Evolutionary conservation across 2,329 filamentous ascomycete species (phyloP), one percentile per base, ranked within the genome.

Genomic region (Fusarium humuli): DNA sequence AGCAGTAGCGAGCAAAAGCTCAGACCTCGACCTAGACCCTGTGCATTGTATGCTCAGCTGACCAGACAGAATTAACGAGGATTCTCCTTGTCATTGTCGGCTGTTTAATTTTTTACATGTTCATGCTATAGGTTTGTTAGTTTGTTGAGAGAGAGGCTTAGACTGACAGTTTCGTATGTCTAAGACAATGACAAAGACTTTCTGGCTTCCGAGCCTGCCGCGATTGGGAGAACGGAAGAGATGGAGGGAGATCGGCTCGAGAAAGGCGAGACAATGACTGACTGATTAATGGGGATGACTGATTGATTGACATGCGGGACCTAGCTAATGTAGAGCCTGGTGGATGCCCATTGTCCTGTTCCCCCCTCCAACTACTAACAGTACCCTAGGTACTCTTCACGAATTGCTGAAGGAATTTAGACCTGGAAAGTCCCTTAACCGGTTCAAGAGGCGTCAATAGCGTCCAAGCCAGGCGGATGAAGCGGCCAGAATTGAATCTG

Each of bases 1-100:
- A 55, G 63, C 70, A 71, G 67, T 70, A 70, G 68, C 62, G 63
- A 64, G 63, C 18, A 37, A 27, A 23, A 41, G 49, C 49, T 52
- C 27, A 27, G 49, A 52, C 49, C 12, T 34, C 16, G 30, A 20
- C 37, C 20, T 16, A 23, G 49, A 52, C 49, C 49, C 49, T 52
- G 49, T 52, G 32, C 49, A 29, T 52, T 34, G 23, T 20, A 32
- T 34, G 49, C 49, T 72, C 66, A 73, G 57, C 67, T 69, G 72
- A 73, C 49, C 55, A 45, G 48, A 56, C 40, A 22, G 34, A 37
- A 47, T 57, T 62, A 56, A 34, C 48, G 57, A 68, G 53, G 59
- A 37, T 32, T 42, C 37, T 49, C 55, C 59, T 64, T 67, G 68
- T 44, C 45, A 30, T 16, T 23, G 14, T 14, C 47, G 23, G 41